Conservation (phyloP, 768 basidiomycete genomes). For the Calvatia gigantea region DNA sequence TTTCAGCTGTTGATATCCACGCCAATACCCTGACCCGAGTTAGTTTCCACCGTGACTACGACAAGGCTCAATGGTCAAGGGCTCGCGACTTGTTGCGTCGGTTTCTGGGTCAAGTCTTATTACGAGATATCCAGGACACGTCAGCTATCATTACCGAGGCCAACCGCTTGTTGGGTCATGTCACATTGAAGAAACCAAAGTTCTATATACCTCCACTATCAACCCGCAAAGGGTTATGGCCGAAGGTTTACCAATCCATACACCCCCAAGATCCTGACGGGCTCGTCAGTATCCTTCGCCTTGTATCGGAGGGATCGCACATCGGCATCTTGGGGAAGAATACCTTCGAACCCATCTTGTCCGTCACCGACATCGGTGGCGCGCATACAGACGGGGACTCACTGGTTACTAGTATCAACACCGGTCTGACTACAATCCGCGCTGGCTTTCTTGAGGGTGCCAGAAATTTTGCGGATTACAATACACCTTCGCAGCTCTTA, state of each 20-base stretch:
- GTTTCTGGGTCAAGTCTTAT: slow-evolving; percentile 30
- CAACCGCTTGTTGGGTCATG: slow-evolving; percentile 27
- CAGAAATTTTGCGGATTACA: slow-evolving; percentile 63
- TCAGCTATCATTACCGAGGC: slow-evolving; percentile 26
- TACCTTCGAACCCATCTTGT: slow-evolving; percentile 35
- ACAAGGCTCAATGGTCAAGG: slow-evolving; percentile 30
- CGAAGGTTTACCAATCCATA: slow-evolving; percentile 55
- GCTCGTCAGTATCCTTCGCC: slow-evolving; percentile 52
- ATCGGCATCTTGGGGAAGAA: slow-evolving; percentile 56
- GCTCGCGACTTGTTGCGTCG: slow-evolving; percentile 30
- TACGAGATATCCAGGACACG: slow-evolving; percentile 29
- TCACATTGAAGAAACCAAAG: slow-evolving; percentile 13
- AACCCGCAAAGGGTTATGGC: slow-evolving; percentile 67
- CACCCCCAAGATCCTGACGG: slow-evolving; percentile 56
- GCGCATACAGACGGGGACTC: slow-evolving; percentile 25
- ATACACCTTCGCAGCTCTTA: slow-evolving; percentile 45
- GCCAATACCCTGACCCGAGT: slow-evolving; percentile 32
- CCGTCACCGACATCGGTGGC: slow-evolving; percentile 21
- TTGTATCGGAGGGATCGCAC: slow-evolving; percentile 60
- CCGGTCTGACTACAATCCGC: slow-evolving; percentile 51
- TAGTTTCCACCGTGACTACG: slow-evolving; percentile 32
- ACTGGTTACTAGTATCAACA: slow-evolving; percentile 55
- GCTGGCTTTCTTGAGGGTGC: slow-evolving; percentile 61
- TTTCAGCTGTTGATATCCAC: slow-evolving; percentile 36
- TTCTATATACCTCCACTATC: slow-evolving; percentile 29